These are phyloP conservation scores for Neohortaea acidophila DNA, from an alignment of 495 filamentous ascomycete genomes.

Conservation along the genomic window DNA sequence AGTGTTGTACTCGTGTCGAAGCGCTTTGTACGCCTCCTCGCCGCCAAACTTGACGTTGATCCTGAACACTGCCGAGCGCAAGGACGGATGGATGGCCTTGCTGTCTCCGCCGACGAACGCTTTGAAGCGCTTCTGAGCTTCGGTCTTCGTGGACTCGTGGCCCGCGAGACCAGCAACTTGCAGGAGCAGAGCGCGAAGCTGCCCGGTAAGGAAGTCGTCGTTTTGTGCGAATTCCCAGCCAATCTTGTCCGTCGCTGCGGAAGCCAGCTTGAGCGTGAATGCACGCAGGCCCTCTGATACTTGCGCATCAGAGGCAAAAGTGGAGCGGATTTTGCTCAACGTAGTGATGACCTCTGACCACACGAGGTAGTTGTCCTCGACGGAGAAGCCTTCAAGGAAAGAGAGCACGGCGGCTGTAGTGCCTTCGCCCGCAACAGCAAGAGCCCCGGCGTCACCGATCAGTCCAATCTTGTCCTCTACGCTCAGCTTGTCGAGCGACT, in stretches of 20 bases:
- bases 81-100: constrained; percentile 58
- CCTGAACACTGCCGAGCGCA: constrained; percentile 66
- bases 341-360: constrained; percentile 68
- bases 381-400: constrained; percentile 63
- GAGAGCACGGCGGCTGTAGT: constrained; percentile 63
- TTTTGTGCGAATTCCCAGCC: constrained; percentile 66
- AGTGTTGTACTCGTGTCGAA: constrained; percentile 67
- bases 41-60: constrained; percentile 58
- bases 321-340: constrained; percentile 46
- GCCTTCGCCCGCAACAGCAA: constrained; percentile 73
- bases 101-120: constrained; percentile 53
- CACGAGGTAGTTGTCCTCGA: constrained; percentile 76
- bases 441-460: constrained; percentile 78
- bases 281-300: constrained; percentile 52
- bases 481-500: constrained; percentile 53
- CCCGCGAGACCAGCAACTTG: constrained; percentile 54
- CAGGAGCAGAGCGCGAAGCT: constrained; percentile 69
- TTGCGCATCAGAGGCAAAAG: constrained; percentile 44
- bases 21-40: constrained; percentile 47
- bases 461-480: constrained; percentile 83
- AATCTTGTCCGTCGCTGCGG: constrained; percentile 54
- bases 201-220: constrained; percentile 68
- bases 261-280: constrained; percentile 56
- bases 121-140: constrained; percentile 61
- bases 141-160: constrained; percentile 51